Percentiles rank a stretch among this genome's conserved stretches.
Evolutionary conservation across 331 rosid genomes (phyloP).

Genomic region (Malus hybrid): DNA sequence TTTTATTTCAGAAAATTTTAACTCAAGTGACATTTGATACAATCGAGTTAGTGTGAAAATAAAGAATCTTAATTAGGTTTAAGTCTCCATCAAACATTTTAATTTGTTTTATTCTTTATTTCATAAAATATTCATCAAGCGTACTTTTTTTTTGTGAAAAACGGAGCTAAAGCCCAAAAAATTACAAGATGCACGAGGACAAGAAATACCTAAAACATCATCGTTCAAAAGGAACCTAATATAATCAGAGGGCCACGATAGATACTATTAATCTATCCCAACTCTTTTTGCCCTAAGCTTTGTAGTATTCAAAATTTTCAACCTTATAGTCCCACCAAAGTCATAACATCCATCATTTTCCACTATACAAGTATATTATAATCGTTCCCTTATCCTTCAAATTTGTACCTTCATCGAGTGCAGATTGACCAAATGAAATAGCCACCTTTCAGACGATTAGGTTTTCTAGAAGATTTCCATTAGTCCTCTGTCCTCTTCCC

Average conservation of each 20-base stretch:
- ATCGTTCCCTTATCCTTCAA: background rate
- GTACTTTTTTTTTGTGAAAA: background rate
- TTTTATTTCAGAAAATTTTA: too few species aligned
- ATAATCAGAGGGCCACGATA: too few species aligned
- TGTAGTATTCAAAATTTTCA: background rate
- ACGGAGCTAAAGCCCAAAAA: too few species aligned
- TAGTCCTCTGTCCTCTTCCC: background rate
- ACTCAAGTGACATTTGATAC: too few species aligned
- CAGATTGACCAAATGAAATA: background rate
- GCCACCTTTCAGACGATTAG: background rate
- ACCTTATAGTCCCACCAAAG: background rate
- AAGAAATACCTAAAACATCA: too few species aligned
- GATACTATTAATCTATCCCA: too few species aligned
- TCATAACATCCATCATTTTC: constrained; percentile 2
- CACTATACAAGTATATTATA: too few species aligned
- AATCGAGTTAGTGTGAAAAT: too few species aligned
- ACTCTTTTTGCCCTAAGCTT: too few species aligned
- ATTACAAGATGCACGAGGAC: too few species aligned
- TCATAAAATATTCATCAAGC: background rate
- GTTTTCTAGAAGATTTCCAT: background rate
- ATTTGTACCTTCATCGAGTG: background rate
- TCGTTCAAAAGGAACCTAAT: too few species aligned
- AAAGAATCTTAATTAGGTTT: background rate
- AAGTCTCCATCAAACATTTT: too few species aligned
- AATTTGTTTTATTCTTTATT: background rate